Conservation (phyloP, 352 stramenopile genomes). For the Phytophthora meadii region DNA sequence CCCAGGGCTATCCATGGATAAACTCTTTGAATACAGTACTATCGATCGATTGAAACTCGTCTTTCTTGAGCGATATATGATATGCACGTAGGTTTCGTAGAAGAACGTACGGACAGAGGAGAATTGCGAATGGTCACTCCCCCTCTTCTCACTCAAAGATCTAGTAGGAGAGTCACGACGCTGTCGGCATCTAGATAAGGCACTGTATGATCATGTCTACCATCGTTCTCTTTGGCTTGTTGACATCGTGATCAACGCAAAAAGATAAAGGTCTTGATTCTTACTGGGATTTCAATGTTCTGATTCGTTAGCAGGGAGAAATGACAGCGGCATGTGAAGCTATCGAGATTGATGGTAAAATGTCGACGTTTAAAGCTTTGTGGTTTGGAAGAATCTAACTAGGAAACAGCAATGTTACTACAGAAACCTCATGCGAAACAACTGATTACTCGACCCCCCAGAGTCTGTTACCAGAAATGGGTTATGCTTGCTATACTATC, state of each 20-base stretch:
- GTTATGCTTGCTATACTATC: conserved; percentile 69
- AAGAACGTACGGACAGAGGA: neutral
- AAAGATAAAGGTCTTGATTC: too few relatives aligned
- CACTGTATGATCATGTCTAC: too few relatives aligned
- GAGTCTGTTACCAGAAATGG: conserved; percentile 47
- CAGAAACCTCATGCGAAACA: conserved; percentile 1
- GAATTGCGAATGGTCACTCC: neutral
- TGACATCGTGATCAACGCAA: too few relatives aligned
- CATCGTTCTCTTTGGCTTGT: too few relatives aligned
- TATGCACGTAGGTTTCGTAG: neutral
- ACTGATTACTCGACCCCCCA: neutral
- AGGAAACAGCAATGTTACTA: conserved; percentile 6
- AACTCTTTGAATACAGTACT: neutral
- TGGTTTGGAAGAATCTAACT: too few relatives aligned
- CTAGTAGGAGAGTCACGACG: neutral
- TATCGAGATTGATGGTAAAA: conserved; percentile 19
- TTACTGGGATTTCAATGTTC: too few relatives aligned
- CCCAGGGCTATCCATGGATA: neutral
- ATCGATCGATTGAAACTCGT: too few relatives aligned
- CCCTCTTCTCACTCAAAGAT: conserved; percentile 1
- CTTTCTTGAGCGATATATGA: neutral
- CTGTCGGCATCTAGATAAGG: neutral
- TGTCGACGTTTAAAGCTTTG: neutral
- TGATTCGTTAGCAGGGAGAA: neutral
- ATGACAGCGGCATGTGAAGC: conserved; percentile 20